These are phyloP conservation scores for Zizania latifolia DNA, from an alignment of 176 grass and related monocot genomes.

Conservation along the genomic window DNA sequence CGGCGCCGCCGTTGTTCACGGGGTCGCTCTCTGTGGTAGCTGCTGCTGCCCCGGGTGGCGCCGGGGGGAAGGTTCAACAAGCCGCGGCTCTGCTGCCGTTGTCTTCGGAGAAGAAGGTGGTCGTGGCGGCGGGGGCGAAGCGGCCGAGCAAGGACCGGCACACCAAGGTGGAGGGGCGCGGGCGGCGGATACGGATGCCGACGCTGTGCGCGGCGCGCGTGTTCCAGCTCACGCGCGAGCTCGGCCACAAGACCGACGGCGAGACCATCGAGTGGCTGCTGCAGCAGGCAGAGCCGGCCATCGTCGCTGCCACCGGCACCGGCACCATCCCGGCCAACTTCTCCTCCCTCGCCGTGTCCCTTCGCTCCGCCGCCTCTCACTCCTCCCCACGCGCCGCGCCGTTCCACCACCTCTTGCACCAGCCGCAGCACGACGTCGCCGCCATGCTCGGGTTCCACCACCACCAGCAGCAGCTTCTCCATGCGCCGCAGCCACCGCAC, in stretches of 20 bases:
- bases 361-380: constrained; percentile 49
- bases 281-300: constrained; percentile 92
- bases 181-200: constrained; percentile 95
- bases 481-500: constrained; percentile 31
- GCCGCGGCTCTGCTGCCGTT: neutral
- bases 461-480: constrained; percentile 25
- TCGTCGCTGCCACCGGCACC: constrained; percentile 86
- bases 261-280: constrained; percentile 98
- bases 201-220: constrained; percentile 90
- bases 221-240: constrained; percentile 96
- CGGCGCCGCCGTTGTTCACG: constrained; percentile 49
- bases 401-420: constrained; percentile 38
- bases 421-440: constrained; percentile 49
- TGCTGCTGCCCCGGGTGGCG: neutral
- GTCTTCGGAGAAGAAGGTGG: constrained; percentile 32
- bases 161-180: constrained; percentile 94
- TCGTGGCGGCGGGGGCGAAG: constrained; percentile 22
- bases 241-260: constrained; percentile 95
- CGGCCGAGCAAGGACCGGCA: constrained; percentile 82
- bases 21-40: constrained; percentile 45
- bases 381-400: constrained; percentile 29
- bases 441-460: constrained; percentile 87
- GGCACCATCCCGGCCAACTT: constrained; percentile 93
- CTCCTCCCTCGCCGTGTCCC: constrained; percentile 75
- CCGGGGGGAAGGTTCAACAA: neutral